phyloP scores from a whole-genome alignment of 108 stramenopile species.

The Mediolabrus comicus region DNA sequence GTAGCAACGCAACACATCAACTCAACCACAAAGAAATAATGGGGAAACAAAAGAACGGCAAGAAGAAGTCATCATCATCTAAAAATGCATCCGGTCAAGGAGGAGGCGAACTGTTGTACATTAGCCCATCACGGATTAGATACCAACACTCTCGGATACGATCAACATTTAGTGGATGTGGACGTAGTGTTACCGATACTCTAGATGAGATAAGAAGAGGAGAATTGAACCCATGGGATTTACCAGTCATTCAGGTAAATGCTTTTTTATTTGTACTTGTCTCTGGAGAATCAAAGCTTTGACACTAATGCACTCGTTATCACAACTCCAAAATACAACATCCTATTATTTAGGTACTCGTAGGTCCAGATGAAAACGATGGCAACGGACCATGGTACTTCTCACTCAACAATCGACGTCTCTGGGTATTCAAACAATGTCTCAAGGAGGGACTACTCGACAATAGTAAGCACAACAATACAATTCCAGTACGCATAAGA shows the following conservation, averaged over 20 bases:
- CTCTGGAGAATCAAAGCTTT: no score
- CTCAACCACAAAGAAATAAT: neutral
- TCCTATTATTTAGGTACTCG: constrained; percentile 45
- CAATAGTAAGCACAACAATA: constrained; percentile 27
- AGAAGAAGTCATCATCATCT: neutral
- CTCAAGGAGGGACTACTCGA: constrained; percentile 69
- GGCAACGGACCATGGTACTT: constrained; percentile 80
- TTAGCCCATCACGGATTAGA: constrained; percentile 81
- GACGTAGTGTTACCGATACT: constrained; percentile 73
- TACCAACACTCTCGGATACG: constrained; percentile 91
- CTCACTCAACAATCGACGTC: constrained; percentile 88
- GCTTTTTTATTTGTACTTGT: neutral
- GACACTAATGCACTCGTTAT: neutral
- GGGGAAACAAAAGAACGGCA: neutral
- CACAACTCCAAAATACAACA: neutral
- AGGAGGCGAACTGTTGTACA: constrained; percentile 38
- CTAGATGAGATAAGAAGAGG: constrained; percentile 76
- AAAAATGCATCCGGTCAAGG: neutral
- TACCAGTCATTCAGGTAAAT: constrained; percentile 86
- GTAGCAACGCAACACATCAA: no score
- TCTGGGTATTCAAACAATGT: constrained; percentile 89
- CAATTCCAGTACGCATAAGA: constrained; percentile 67
- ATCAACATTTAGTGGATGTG: constrained; percentile 88
- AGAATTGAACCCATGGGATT: constrained; percentile 50
- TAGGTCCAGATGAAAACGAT: constrained; percentile 65